phyloP scores from a whole-genome alignment of 1,284 basidiomycete genomes.

The Cryptococcus sp. region DNA sequence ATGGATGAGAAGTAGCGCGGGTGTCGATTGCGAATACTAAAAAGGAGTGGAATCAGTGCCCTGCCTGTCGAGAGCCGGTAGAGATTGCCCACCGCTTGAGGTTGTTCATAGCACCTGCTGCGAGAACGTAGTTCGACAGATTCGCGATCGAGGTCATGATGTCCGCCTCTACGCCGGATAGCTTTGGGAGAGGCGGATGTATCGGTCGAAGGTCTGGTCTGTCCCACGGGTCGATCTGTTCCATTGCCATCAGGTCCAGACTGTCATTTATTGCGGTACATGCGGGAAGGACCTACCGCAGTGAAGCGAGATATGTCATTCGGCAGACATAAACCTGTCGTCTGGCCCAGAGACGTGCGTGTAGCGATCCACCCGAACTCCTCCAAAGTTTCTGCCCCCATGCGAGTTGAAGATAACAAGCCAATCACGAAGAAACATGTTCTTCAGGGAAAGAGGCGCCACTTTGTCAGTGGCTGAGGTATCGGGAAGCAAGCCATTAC shows the following conservation, averaged over 20 bases:
- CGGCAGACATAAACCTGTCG: conserved; percentile 88
- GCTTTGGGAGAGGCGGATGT: conserved; percentile 59
- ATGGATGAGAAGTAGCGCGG: conserved; percentile 67
- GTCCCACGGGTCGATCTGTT: conserved; percentile 74
- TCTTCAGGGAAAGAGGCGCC: conserved; percentile 52
- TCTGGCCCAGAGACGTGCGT: conserved; percentile 76
- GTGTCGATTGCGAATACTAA: conserved; percentile 72
- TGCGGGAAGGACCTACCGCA: conserved; percentile 57
- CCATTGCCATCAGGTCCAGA: background rate
- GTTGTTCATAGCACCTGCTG: conserved; percentile 83
- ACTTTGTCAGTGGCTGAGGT: background rate
- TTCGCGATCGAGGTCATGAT: conserved; percentile 88
- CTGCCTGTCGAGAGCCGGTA: background rate
- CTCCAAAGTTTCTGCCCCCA: conserved; percentile 76
- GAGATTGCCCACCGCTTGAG: conserved; percentile 62
- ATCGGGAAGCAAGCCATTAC: conserved; percentile 29
- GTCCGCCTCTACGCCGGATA: conserved; percentile 72
- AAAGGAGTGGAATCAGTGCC: background rate
- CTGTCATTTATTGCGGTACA: background rate
- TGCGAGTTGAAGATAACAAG: conserved; percentile 67
- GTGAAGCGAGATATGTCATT: conserved; percentile 75
- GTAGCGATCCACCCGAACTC: conserved; percentile 92
- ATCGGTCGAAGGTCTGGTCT: conserved; percentile 35
- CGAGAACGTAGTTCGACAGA: conserved; percentile 91
- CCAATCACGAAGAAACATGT: conserved; percentile 96